Evolutionary conservation across 768 basidiomycete species (phyloP).

Genomic region (Lentinus brumalis): DNA sequence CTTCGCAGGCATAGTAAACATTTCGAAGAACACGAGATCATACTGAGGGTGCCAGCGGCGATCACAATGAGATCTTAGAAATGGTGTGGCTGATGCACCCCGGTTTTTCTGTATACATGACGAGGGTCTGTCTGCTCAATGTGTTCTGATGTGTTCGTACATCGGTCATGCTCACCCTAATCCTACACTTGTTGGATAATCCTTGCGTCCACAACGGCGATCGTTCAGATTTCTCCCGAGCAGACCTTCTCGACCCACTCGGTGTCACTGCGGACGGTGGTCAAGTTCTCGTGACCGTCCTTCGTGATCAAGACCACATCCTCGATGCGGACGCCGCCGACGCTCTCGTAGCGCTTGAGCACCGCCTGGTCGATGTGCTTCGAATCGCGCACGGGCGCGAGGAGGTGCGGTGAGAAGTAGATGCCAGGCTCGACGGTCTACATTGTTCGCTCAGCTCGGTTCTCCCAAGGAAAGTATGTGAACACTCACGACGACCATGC

Average conservation of each 20-base stretch:
- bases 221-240: conserved; percentile 52
- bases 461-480: neutral
- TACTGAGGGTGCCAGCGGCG: no score
- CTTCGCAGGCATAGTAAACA: no score
- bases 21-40: no score
- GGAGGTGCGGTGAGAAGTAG: conserved; percentile 81
- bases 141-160: neutral
- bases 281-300: conserved; percentile 80
- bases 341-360: conserved; percentile 69
- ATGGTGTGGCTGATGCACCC: no score
- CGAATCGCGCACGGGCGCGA: conserved; percentile 65
- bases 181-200: neutral
- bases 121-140: no score
- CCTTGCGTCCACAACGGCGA: neutral
- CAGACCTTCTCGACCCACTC: conserved; percentile 84
- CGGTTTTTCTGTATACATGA: no score
- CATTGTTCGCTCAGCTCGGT: neutral
- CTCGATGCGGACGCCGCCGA: conserved; percentile 94
- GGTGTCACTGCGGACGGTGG: conserved; percentile 80
- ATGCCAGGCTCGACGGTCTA: conserved; percentile 91
- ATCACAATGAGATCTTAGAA: no score
- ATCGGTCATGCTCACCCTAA: neutral
- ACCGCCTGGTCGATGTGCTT: conserved; percentile 69
- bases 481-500: conserved; percentile 83
- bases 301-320: conserved; percentile 83